Evolutionary conservation across 192 early-diverging fungal species (phyloP).

Genomic region (Backusella luteola): DNA sequence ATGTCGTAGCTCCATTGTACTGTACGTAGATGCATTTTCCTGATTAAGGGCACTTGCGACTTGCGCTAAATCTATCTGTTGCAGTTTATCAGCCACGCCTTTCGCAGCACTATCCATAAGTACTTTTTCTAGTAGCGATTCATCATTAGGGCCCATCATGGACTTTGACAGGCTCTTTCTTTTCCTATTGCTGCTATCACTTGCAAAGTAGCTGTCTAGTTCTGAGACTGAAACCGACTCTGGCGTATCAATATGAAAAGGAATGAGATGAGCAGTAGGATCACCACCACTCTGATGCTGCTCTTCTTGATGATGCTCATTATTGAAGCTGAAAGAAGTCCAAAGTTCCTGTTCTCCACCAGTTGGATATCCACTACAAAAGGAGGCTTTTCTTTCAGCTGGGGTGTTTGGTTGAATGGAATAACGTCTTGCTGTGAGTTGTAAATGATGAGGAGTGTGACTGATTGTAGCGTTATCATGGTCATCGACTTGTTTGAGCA

Average conservation of each 20-base stretch:
- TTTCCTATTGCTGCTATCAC: neutral
- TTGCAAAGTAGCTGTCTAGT: conserved; percentile 19
- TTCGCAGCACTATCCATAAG: conserved; percentile 24
- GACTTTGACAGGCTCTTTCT: neutral
- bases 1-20: neutral
- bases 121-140: conserved; percentile 28
- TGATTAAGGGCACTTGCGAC: neutral
- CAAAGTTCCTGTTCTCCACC: conserved; percentile 29
- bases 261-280: neutral
- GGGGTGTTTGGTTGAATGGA: neutral
- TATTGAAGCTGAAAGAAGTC: conserved; percentile 34
- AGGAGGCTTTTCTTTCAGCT: conserved; percentile 1
- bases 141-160: conserved; percentile 12
- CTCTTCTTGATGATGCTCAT: conserved; percentile 26
- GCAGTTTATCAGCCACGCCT: neutral
- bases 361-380: conserved; percentile 10
- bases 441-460: neutral
- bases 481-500: conserved; percentile 46
- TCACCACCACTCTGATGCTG: neutral
- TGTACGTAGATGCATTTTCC: neutral
- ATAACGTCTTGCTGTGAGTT: neutral
- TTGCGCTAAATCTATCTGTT: neutral
- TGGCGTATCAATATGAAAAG: conserved; percentile 16
- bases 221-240: conserved; percentile 24
- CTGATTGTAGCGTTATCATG: neutral